These are phyloP conservation scores for Zea mays DNA, from an alignment of 176 grass and related monocot species.

Conservation along the genomic window Zm-B73-REFERENCE-NAM-5.0 NC_050099.1:18674501-18675000, in stretches of 20 bases:
- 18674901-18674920: slow-evolving; percentile 36
- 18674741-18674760: slow-evolving; percentile 45
- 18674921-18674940: slow-evolving; percentile 62
- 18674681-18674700: slow-evolving; percentile 68
- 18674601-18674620: slow-evolving; percentile 60
- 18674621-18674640: slow-evolving; percentile 46
- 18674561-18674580: slow-evolving; percentile 45
- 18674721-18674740: slow-evolving; percentile 39
- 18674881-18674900: slow-evolving; percentile 68
- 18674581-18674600: slow-evolving; percentile 73
- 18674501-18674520: slow-evolving; percentile 56
- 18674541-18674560: slow-evolving; percentile 71
- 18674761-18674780: slow-evolving; percentile 71
- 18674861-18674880: slow-evolving; percentile 67
- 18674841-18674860: slow-evolving; percentile 74
- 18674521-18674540: slow-evolving; percentile 71
- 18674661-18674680: slow-evolving; percentile 86
- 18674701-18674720: slow-evolving; percentile 74
- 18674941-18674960: slow-evolving; percentile 72
- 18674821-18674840: slow-evolving; percentile 73
- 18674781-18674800: slow-evolving; percentile 64
- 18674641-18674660: slow-evolving; percentile 69
- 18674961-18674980: slow-evolving; percentile 67
- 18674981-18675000: slow-evolving; percentile 68
- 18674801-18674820: slow-evolving; percentile 71